Base-by-base conservation (phyloP, 192 early-diverging fungal species). In the Dispira simplex region DNA sequence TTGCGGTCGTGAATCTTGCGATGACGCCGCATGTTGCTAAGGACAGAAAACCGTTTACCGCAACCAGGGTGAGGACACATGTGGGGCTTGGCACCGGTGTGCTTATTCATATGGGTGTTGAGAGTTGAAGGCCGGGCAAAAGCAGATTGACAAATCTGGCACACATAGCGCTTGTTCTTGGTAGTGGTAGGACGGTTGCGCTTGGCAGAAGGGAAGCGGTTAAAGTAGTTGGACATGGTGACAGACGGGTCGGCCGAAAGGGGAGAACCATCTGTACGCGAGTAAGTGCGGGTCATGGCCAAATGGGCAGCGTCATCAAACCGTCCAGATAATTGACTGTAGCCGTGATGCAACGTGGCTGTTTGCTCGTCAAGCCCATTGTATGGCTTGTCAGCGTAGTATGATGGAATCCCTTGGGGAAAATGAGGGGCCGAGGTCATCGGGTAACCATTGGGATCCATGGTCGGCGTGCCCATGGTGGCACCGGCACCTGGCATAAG, bases 21-120 rank as follows among this genome's bases (percentile, higher is more conserved):
- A 63, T 85, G 84, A 18, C 84, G 77, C 23, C 84, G 74, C 65
- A 85, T 68, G 64, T 85, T 85, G 68, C 82, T 84, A 64, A 82
- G 75, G 43, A 85, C 84, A 11, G 84, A 85, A 67, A 85, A 85
- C 48, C 72, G 67, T 66, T 82, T 78, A 20, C 81, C 82, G 64
- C 84, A 85, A n/a, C 78, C 69, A 53, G 77, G 76, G 47, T 77
- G 71, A 18, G 70, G 66, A 60, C 83, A 85, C 70, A 76, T 72
- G 56, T 74, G 71, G 11, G 75, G 75, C 68, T 77, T 77, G 63
- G 73, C 75, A 63, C 75, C 75, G 0, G 75, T 77, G 23, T 77
- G 75, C 65, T 72, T 71, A 65, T 77, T 69, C 72, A 74, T 74
- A 59, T 77, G 75, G 14, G 75, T 77, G 3, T 67, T 48, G 1